A percentile compares a stretch with the other conserved stretches of the same genome.
Conservation (phyloP, 2,329 filamentous ascomycete species). For the Colletotrichum sublineola region DNA sequence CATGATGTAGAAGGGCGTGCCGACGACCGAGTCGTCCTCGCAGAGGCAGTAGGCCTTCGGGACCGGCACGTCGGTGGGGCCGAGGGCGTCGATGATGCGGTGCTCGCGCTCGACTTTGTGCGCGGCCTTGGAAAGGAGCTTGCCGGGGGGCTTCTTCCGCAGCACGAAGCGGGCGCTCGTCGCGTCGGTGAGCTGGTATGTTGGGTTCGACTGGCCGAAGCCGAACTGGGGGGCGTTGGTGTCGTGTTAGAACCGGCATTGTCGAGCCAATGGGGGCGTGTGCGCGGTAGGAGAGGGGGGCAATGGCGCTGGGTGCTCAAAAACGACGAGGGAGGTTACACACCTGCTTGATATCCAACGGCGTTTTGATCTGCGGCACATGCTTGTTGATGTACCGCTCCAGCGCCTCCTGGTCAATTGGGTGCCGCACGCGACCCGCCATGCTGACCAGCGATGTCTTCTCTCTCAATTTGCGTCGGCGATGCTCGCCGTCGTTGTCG, state of each 20-base stretch:
- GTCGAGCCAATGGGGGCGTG: not conserved
- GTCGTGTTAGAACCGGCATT: conserved; percentile 6
- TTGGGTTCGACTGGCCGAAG: conserved; percentile 97
- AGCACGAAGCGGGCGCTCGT: conserved; percentile 83
- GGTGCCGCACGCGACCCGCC: conserved; percentile 91
- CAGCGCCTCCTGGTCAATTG: conserved; percentile 85
- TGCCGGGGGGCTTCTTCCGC: conserved; percentile 98
- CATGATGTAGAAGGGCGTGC: conserved; percentile 98
- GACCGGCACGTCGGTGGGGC: conserved; percentile 84
- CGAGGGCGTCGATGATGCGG: conserved; percentile 87
- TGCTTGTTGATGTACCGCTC: conserved; percentile 82
- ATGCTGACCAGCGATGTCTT: conserved; percentile 58
- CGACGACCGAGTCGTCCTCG: conserved; percentile 83
- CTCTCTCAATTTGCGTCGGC: not conserved
- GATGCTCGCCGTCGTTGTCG: not conserved
- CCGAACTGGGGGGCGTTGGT: conserved; percentile 75
- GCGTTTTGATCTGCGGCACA: conserved; percentile 86
- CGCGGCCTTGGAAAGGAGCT: conserved; percentile 91
- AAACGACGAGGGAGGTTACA: conserved; percentile 40
- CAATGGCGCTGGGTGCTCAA: conserved; percentile 9
- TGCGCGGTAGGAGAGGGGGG: not conserved
- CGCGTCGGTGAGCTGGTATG: conserved; percentile 87
- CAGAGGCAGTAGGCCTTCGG: conserved; percentile 88
- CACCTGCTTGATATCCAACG: conserved; percentile 91
- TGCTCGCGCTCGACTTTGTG: conserved; percentile 98